A percentile compares a stretch with the other conserved stretches of the same genome.
Conservation (phyloP, 176 grass and related monocot species). For the Avena sativa region DNA sequence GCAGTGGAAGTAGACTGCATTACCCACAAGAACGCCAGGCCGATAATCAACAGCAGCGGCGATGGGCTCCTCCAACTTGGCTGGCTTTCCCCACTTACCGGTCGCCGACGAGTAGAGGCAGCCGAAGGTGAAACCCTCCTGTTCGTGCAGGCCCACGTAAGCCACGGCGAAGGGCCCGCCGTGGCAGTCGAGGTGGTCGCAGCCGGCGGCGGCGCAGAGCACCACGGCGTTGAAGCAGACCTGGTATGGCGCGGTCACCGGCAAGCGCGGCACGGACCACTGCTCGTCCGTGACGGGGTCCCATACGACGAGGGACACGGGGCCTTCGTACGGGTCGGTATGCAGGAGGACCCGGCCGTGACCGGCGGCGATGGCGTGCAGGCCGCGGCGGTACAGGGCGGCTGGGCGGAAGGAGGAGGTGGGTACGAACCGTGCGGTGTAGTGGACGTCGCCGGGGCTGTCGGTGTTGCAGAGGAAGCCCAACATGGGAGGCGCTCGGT, state of each 20-base stretch:
- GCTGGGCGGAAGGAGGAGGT: constrained; percentile 3
- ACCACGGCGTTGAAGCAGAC: background rate
- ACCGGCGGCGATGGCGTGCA: background rate
- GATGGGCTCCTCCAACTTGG: background rate
- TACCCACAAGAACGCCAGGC: background rate
- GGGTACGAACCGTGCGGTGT: background rate
- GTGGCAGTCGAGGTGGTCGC: constrained; percentile 5
- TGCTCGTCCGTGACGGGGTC: background rate
- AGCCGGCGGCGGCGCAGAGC: constrained; percentile 8
- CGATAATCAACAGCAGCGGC: no score
- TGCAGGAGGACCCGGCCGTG: constrained; percentile 21
- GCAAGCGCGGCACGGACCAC: background rate
- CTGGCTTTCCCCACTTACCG: background rate
- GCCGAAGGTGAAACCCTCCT: background rate
- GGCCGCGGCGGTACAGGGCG: background rate
- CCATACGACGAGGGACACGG: background rate
- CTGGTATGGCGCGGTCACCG: background rate
- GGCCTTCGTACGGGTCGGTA: background rate
- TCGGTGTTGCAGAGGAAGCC: background rate
- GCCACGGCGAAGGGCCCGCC: background rate
- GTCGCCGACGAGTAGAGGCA: background rate
- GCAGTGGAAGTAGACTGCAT: constrained; percentile 1
- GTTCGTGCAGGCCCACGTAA: background rate
- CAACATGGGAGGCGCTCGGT: background rate
- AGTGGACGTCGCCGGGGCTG: background rate